Percentiles rank a stretch among this genome's conserved stretches.
Evolutionary conservation across 768 basidiomycete genomes (phyloP).

Genomic region (Mycena capillaripes): DNA sequence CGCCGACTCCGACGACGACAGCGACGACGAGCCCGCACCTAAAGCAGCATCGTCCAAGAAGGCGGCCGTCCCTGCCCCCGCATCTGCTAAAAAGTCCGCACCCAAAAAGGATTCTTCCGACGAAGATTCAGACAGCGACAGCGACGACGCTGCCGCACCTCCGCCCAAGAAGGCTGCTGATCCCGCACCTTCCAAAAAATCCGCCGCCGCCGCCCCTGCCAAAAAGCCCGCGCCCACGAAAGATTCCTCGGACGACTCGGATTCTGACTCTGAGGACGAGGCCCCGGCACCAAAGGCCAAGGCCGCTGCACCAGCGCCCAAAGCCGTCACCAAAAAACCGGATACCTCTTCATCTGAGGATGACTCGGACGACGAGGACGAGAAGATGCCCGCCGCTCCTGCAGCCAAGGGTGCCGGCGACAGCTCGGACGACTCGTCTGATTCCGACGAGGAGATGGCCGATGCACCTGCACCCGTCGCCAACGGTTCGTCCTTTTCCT

Average conservation of each 20-base stretch:
- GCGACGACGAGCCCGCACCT: constrained; percentile 42
- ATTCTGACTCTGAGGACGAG: constrained; percentile 44
- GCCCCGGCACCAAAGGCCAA: constrained; percentile 33
- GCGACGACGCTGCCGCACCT: constrained; percentile 38
- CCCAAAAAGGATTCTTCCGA: constrained; percentile 48
- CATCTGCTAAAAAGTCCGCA: constrained; percentile 46
- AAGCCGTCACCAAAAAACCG: constrained; percentile 37
- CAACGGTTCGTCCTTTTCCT: constrained; percentile 50
- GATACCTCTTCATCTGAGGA: constrained; percentile 46
- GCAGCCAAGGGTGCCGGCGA: constrained; percentile 33
- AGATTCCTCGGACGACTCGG: constrained; percentile 32
- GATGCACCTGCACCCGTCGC: constrained; percentile 54
- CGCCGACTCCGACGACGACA: constrained; percentile 46
- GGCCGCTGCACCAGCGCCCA: constrained; percentile 33
- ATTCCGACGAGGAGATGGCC: constrained; percentile 73
- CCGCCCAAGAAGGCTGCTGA: constrained; percentile 38
- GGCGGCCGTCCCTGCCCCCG: constrained; percentile 13
- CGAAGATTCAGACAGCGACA: constrained; percentile 44
- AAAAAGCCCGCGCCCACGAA: constrained; percentile 38
- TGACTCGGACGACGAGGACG: constrained; percentile 46
- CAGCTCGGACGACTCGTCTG: constrained; percentile 51
- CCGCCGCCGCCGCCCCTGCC: constrained; percentile 8
- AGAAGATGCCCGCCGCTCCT: constrained; percentile 31
- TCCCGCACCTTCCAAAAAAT: background rate
- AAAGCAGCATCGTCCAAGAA: constrained; percentile 41